Evolutionary conservation across 371 early-diverging fungal genomes (phyloP), one percentile per base, ranked within the genome.

Genomic region (Polyrhizophydium stewartii): DNA sequence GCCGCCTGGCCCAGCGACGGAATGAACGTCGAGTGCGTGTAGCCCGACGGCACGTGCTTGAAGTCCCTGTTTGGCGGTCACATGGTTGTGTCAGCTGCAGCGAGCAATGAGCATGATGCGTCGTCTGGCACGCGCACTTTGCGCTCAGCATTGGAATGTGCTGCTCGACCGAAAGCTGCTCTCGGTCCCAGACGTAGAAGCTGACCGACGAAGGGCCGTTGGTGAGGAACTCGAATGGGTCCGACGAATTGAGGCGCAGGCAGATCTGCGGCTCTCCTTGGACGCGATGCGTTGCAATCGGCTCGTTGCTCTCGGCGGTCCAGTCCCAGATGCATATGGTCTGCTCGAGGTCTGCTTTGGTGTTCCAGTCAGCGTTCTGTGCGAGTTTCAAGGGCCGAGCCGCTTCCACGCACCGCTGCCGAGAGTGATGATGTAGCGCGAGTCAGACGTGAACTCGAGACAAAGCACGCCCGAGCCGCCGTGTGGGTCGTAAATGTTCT

Each of bases 321-420:
- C 82, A 81, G 50, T 79, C 73, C 79, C 79, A 81, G n/a, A 81
- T 66, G 37, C 64, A 55, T 1, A 81, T 28, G 1, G 69, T 73
- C 47, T 79, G 79, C 31, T 63, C 25, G 41, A 25, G 47, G 6
- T 22, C 16, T 9, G 7, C 21, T 46, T 6, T 9, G 10, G n/a
- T n/a, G n/a, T 22, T 19, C 21, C 51, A 45, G 60, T 33, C 19
- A 17, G 10, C 31, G 33, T 10, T 47, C 60, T 60, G 25, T 7
- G 30, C 40, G n/a, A n/a, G n/a, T n/a, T n/a, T n/a, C n/a, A n/a
- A n/a, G n/a, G n/a, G n/a, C 19, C 31, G 12, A 33, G 24, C 31
- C n/a, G 35, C 22, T 12, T 9, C 5, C n/a, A 65, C 59, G 0
- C 56, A 79, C 79, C 77, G 37, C 58, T 63, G 27, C 81, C 81